Percentiles rank a stretch among this genome's conserved stretches.
These are phyloP conservation scores for Aquanectria penicillioides DNA, from an alignment of 2,329 filamentous ascomycete genomes.

Conservation along the genomic window DNA sequence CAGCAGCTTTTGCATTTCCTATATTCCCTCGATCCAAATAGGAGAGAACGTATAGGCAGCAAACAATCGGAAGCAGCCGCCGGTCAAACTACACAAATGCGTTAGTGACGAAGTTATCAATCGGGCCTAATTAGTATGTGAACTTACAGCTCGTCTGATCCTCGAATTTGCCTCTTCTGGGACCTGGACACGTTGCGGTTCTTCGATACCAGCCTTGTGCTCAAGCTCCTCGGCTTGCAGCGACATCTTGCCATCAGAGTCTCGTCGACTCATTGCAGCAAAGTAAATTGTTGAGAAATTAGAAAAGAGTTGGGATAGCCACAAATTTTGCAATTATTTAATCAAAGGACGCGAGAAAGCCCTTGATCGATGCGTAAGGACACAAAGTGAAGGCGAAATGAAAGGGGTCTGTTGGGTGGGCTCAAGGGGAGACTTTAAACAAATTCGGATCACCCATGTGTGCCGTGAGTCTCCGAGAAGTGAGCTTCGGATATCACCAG, in stretches of 20 bases:
- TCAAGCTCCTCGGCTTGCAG: constrained; percentile 19
- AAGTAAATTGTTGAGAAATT: background rate
- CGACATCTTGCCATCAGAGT: constrained; percentile 14
- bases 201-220: constrained; percentile 7
- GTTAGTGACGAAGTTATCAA: too few relatives aligned
- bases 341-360: too few relatives aligned
- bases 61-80: constrained; percentile 28
- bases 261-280: constrained; percentile 2
- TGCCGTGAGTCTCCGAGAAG: too few relatives aligned
- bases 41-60: constrained; percentile 33
- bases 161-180: constrained; percentile 7
- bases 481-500: too few relatives aligned
- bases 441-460: too few relatives aligned
- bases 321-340: too few relatives aligned
- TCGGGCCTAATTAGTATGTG: too few relatives aligned
- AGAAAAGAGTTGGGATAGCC: background rate
- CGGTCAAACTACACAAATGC: constrained; percentile 28
- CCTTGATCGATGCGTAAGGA: too few relatives aligned
- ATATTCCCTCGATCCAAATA: constrained; percentile 36
- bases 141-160: constrained; percentile 10
- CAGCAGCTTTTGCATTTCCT: constrained; percentile 34
- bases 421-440: too few relatives aligned
- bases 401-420: too few relatives aligned
- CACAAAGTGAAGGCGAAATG: too few relatives aligned
- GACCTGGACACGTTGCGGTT: background rate